phyloP scores from a whole-genome alignment of 306 rosid species.

The Pyrus pyrifolia region DNA sequence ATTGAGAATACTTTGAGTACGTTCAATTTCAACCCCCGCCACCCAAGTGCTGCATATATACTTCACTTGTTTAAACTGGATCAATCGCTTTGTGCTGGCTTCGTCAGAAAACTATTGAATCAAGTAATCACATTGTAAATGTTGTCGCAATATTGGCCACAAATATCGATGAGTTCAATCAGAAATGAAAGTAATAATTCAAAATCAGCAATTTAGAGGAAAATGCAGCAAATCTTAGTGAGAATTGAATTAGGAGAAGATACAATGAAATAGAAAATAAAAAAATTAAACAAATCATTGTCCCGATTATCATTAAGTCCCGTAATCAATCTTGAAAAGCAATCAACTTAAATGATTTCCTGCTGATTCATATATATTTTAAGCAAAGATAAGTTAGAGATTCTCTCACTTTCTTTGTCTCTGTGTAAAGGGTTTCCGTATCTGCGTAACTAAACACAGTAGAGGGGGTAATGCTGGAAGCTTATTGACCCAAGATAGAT shows the following conservation, averaged over 20 bases:
- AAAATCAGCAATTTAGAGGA: not conserved
- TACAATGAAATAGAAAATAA: too few species aligned
- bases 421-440: not conserved
- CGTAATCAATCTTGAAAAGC: not conserved
- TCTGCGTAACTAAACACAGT: constrained; percentile 1
- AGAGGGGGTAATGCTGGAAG: not conserved
- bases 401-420: not conserved
- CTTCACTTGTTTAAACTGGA: not conserved
- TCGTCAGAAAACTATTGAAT: not conserved
- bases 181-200: not conserved
- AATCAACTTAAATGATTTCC: not conserved
- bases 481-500: constrained; percentile 1
- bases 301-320: too few species aligned
- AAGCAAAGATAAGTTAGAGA: not conserved
- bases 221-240: not conserved
- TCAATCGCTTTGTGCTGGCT: not conserved
- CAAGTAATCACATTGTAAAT: not conserved
- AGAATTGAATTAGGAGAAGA: too few species aligned
- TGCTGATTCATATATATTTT: not conserved
- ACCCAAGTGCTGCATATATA: not conserved
- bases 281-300: too few species aligned
- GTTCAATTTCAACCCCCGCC: not conserved
- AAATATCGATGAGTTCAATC: not conserved
- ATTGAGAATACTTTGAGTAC: not conserved
- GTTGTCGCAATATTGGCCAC: not conserved